Percentiles rank a stretch among this genome's conserved stretches.
Conservation (phyloP, 192 early-diverging fungal species). For the Entomortierella beljakovae region DNA sequence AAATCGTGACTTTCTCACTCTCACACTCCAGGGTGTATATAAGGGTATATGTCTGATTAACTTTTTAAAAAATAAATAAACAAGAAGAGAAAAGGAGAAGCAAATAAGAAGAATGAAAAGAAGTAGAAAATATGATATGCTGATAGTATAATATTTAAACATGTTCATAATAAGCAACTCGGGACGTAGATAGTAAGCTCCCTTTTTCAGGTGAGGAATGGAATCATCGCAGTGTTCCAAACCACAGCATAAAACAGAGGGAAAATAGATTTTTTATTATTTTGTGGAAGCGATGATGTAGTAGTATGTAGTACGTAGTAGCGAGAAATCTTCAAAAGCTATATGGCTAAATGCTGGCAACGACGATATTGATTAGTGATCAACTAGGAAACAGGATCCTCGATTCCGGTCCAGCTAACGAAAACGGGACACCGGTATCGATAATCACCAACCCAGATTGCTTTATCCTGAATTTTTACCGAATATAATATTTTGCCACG, state of each 20-base stretch:
- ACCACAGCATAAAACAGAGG: too few species aligned
- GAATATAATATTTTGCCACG: neutral
- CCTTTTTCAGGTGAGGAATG: conserved; percentile 15
- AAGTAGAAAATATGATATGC: too few species aligned
- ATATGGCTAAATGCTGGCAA: neutral
- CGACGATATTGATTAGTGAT: neutral
- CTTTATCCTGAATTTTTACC: conserved; percentile 2
- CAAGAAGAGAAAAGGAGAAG: too few species aligned
- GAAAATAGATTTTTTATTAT: neutral
- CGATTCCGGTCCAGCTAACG: conserved; percentile 23
- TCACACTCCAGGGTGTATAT: too few species aligned
- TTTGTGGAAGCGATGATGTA: neutral
- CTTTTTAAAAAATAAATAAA: too few species aligned
- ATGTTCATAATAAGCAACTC: neutral
- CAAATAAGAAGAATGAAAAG: too few species aligned
- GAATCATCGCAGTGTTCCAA: conserved; percentile 3
- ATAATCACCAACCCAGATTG: conserved; percentile 4
- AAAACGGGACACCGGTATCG: conserved; percentile 18
- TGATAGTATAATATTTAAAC: too few species aligned
- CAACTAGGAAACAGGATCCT: neutral
- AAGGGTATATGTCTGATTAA: too few species aligned
- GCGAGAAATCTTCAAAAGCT: too few species aligned
- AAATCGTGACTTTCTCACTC: too few species aligned
- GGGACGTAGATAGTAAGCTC: neutral
- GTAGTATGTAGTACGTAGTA: too few species aligned